Percentiles rank a stretch among this genome's conserved stretches.
These are phyloP conservation scores for Scheffersomyces amazonensis DNA, from an alignment of 805 yeast species.

Conservation along the genomic window DNA sequence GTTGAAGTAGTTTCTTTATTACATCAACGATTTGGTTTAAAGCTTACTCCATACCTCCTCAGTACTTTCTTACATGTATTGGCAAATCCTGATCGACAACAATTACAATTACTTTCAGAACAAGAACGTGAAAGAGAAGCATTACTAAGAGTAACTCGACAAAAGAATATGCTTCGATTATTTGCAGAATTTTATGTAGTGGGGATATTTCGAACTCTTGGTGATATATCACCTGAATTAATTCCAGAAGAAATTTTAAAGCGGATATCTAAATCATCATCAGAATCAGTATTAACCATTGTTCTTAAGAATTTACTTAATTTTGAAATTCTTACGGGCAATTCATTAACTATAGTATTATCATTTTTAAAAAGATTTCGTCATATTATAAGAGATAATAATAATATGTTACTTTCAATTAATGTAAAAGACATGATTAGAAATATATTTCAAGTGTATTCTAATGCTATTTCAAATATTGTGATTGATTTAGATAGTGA, in stretches of 20 bases:
- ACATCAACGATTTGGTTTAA: conserved; percentile 66
- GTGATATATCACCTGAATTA: conserved; percentile 38
- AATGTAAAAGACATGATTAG: conserved; percentile 23
- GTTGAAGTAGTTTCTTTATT: conserved; percentile 66
- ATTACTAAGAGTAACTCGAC: conserved; percentile 37
- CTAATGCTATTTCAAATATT: conserved; percentile 38
- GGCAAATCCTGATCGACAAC: conserved; percentile 21
- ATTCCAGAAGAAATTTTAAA: conserved; percentile 43
- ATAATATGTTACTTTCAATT: conserved; percentile 22
- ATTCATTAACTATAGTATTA: conserved; percentile 37
- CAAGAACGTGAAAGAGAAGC: conserved; percentile 41
- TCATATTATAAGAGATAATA: conserved; percentile 25
- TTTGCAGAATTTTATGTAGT: conserved; percentile 56
- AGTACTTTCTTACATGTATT: conserved; percentile 41
- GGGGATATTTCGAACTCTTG: conserved; percentile 50
- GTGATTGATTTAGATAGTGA: conserved; percentile 33
- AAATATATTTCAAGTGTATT: conserved; percentile 40
- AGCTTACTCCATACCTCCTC: conserved; percentile 51
- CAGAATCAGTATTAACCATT: conserved; percentile 20
- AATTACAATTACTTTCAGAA: conserved; percentile 10
- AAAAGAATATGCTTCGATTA: conserved; percentile 48
- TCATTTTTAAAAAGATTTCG: conserved; percentile 49
- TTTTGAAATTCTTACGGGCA: conserved; percentile 24
- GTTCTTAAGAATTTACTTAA: conserved; percentile 28
- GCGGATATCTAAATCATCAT: conserved; percentile 23